These are phyloP conservation scores for Haberlea rhodopensis DNA, from an alignment of 257 asterid genomes.

Conservation along the genomic window DNA sequence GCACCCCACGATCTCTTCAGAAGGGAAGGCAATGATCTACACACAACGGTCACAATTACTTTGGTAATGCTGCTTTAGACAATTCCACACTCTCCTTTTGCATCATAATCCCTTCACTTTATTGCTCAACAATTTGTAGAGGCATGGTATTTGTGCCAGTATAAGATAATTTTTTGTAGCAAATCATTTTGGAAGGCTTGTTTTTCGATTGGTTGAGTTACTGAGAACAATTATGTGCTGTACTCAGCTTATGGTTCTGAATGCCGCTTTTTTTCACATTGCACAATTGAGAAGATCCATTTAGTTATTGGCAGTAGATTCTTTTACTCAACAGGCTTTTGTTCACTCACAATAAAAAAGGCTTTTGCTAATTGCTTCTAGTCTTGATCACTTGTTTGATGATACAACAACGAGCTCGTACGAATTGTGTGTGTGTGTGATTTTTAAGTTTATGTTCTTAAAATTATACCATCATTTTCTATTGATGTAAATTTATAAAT, in stretches of 20 bases:
- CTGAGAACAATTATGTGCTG: background rate
- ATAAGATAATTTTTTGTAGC: background rate
- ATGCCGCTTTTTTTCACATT: background rate
- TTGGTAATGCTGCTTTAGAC: conserved; percentile 46
- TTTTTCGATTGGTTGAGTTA: background rate
- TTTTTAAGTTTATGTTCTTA: no score
- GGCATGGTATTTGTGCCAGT: background rate
- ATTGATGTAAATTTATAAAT: background rate
- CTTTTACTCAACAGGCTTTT: background rate
- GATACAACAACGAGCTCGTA: background rate
- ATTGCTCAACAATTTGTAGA: background rate
- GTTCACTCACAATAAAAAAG: no score
- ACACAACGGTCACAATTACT: conserved; percentile 70
- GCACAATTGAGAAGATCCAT: background rate
- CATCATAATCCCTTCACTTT: background rate
- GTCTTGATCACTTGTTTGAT: background rate
- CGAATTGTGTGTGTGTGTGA: no score
- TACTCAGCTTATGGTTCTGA: background rate
- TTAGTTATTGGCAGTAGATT: background rate
- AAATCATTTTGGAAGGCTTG: background rate
- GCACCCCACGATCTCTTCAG: conserved; percentile 85
- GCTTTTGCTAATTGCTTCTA: background rate
- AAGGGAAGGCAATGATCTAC: conserved; percentile 91
- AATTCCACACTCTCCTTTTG: background rate
- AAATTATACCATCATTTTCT: background rate